phyloP scores from a whole-genome alignment of 192 early-diverging fungal genomes.

The Tieghemiomyces parasiticus region DNA sequence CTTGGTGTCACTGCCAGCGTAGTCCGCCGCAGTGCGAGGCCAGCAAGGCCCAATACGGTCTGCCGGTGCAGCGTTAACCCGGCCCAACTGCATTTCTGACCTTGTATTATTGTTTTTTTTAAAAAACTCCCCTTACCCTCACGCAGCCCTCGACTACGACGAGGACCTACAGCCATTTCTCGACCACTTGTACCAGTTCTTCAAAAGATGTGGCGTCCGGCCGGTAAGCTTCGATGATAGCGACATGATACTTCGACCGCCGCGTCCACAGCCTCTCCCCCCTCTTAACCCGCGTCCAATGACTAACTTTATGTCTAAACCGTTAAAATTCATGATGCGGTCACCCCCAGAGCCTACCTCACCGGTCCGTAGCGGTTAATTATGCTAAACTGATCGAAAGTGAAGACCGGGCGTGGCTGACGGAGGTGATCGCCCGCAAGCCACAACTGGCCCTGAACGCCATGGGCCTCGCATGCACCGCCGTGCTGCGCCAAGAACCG shows the following conservation, averaged over 20 bases:
- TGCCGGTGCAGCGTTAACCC: background rate
- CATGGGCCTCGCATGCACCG: background rate
- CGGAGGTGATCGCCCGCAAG: background rate
- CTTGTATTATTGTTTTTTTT: background rate
- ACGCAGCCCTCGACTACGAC: background rate
- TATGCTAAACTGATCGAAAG: background rate
- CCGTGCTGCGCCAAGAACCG: too few relatives aligned
- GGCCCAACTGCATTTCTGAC: background rate
- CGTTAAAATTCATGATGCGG: background rate
- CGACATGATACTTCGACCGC: background rate
- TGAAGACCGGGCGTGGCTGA: background rate
- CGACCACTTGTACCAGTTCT: background rate
- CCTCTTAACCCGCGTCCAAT: background rate
- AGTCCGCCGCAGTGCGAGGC: background rate
- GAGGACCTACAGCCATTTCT: background rate
- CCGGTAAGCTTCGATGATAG: background rate
- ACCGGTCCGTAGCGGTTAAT: background rate
- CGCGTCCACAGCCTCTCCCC: background rate
- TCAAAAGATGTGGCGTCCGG: background rate
- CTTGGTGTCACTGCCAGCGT: background rate
- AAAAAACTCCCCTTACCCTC: background rate
- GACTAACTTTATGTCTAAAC: background rate
- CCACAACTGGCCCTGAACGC: background rate
- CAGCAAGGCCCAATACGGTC: background rate
- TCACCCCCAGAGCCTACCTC: too few relatives aligned